Conservation (phyloP, 768 basidiomycete species). For the Boletus eberwhitei region DNA sequence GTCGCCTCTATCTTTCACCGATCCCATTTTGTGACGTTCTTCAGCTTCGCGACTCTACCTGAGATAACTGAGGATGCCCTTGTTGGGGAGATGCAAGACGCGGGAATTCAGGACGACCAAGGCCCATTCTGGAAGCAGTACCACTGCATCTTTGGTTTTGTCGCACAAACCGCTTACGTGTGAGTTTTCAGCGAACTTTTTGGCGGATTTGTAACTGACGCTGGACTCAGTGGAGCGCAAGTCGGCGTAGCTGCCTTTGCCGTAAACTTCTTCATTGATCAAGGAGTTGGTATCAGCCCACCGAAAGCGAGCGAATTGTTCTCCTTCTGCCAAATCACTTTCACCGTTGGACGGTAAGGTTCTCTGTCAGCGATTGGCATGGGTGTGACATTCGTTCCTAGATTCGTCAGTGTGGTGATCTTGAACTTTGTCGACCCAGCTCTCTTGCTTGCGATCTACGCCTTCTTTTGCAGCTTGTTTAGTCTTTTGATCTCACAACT, state of each 20-base stretch:
- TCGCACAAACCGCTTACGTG: constrained; percentile 69
- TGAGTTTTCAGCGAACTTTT: constrained; percentile 30
- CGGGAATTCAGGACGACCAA: constrained; percentile 38
- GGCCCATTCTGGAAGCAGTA: constrained; percentile 69
- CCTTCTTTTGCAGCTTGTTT: constrained; percentile 49
- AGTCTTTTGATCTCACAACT: constrained; percentile 48
- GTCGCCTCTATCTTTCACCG: constrained; percentile 17
- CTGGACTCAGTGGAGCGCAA: constrained; percentile 50
- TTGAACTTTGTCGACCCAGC: constrained; percentile 66
- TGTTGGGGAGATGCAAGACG: constrained; percentile 44
- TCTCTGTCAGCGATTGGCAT: neutral
- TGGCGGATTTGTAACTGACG: neutral
- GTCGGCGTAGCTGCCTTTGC: constrained; percentile 65
- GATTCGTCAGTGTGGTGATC: constrained; percentile 59
- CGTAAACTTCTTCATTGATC: constrained; percentile 68
- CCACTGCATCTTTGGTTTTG: constrained; percentile 66
- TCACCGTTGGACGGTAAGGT: constrained; percentile 55
- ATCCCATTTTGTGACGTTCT: neutral
- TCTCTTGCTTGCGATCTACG: constrained; percentile 54
- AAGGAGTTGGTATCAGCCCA: constrained; percentile 49
- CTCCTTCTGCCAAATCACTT: constrained; percentile 70
- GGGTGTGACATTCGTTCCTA: constrained; percentile 24
- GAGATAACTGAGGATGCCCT: constrained; percentile 71
- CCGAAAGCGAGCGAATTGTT: constrained; percentile 60
- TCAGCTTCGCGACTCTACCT: constrained; percentile 62